A percentile compares a stretch with the other conserved stretches of the same genome.
Conservation (phyloP, 805 yeast species). For the Monosporozyma aerobia region DNA sequence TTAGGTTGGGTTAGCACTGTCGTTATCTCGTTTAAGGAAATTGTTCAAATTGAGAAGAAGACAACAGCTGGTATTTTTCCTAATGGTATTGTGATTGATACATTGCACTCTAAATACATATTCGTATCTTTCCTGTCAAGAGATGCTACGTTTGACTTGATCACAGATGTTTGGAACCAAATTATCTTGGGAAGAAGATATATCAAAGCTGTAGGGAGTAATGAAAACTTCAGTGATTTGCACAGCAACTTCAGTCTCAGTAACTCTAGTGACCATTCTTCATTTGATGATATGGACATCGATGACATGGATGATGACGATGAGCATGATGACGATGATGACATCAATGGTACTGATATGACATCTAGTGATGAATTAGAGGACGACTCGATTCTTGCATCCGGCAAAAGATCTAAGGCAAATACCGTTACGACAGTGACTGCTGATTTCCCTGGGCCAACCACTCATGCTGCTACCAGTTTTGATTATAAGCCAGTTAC, state of each 20-base stretch:
- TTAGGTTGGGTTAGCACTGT: slow-evolving; percentile 61
- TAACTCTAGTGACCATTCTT: neutral
- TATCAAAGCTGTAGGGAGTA: slow-evolving; percentile 21
- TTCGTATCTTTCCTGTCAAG: slow-evolving; percentile 63
- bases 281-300: slow-evolving; percentile 6
- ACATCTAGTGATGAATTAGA: slow-evolving; percentile 30
- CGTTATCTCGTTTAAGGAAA: slow-evolving; percentile 50
- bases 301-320: slow-evolving; percentile 21
- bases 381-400: neutral
- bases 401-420: slow-evolving; percentile 18
- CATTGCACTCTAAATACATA: slow-evolving; percentile 52
- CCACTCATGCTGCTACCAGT: slow-evolving; percentile 41
- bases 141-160: slow-evolving; percentile 43
- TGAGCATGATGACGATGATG: slow-evolving; percentile 18
- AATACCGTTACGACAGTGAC: slow-evolving; percentile 19
- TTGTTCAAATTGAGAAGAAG: slow-evolving; percentile 56
- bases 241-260: neutral
- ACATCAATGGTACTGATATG: slow-evolving; percentile 19
- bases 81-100: slow-evolving; percentile 56
- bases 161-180: slow-evolving; percentile 57
- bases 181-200: slow-evolving; percentile 53
- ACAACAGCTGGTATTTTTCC: slow-evolving; percentile 64
- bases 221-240: slow-evolving; percentile 24
- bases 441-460: slow-evolving; percentile 29
- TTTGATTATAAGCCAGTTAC: slow-evolving; percentile 36